These are phyloP conservation scores for Erodium trifolium DNA, from an alignment of 441 rosid genomes.

Conservation along the genomic window DNA sequence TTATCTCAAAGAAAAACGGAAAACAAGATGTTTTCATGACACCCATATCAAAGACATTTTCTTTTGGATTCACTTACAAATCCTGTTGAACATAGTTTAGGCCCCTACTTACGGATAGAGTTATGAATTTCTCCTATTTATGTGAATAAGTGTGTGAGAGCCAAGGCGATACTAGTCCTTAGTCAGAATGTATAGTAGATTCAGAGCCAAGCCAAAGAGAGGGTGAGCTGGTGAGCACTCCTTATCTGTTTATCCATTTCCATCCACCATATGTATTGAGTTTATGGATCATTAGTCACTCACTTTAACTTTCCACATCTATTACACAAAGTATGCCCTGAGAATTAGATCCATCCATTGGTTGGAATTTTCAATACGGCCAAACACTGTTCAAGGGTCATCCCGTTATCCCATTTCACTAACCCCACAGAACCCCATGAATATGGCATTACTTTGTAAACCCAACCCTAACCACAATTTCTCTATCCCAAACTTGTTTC, in stretches of 20 bases:
- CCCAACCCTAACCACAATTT: conserved; percentile 4
- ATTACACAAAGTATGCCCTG: background rate
- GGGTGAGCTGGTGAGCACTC: background rate
- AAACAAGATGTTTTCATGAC: background rate
- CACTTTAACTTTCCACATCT: background rate
- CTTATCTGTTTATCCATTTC: no score
- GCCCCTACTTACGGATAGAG: background rate
- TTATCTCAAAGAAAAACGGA: background rate
- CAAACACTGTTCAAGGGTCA: background rate
- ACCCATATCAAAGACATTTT: background rate
- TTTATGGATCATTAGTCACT: background rate
- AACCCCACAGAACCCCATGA: background rate
- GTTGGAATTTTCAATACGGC: conserved; percentile 3
- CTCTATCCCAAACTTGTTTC: background rate
- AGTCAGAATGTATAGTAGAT: background rate
- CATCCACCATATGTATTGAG: background rate
- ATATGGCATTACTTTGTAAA: background rate
- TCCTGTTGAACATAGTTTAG: background rate
- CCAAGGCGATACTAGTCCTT: background rate
- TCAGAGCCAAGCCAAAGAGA: background rate
- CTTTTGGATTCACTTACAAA: background rate
- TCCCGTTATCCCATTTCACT: background rate
- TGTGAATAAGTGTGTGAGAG: background rate
- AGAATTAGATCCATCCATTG: background rate
- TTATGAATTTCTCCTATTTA: background rate